Percentiles rank a stretch among this genome's conserved stretches.
These are phyloP conservation scores for Balansia obtecta DNA, from an alignment of 2,329 filamentous ascomycete species.

Conservation along the genomic window DNA sequence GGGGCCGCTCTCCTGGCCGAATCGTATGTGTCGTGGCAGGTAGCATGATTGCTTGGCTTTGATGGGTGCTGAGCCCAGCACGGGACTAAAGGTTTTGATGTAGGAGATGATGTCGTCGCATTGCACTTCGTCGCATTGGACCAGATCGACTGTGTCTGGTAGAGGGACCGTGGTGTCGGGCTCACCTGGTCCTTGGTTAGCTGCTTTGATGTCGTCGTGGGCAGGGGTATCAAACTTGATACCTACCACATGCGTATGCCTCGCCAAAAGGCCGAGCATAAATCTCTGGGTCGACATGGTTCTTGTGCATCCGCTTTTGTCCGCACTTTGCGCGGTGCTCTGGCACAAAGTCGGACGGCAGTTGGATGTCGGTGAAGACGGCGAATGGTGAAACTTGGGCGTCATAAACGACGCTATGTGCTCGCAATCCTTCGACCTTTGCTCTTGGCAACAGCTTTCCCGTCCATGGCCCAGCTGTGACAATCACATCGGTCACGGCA, in stretches of 20 bases:
- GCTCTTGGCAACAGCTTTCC: constrained; percentile 42
- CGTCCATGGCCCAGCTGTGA: constrained; percentile 52
- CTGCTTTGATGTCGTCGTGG: not conserved
- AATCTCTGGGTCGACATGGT: constrained; percentile 75
- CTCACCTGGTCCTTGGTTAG: constrained; percentile 37
- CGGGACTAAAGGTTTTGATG: constrained; percentile 51
- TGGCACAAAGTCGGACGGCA: constrained; percentile 52
- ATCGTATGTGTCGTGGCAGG: constrained; percentile 60
- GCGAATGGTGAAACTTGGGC: constrained; percentile 59
- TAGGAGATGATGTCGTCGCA: constrained; percentile 83
- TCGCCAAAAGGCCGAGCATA: constrained; percentile 83
- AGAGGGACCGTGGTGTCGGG: constrained; percentile 66
- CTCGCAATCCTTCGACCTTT: constrained; percentile 45
- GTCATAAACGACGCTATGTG: constrained; percentile 54
- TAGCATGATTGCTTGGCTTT: constrained; percentile 83
- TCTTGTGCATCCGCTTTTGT: constrained; percentile 41
- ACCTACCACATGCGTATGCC: constrained; percentile 77
- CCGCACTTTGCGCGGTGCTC: constrained; percentile 33
- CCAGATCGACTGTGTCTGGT: constrained; percentile 62
- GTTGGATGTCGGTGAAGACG: constrained; percentile 74
- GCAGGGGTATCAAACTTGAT: not conserved
- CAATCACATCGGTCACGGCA: constrained; percentile 40
- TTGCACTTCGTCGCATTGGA: constrained; percentile 59
- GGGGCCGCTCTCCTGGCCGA: constrained; percentile 52
- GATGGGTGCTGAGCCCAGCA: constrained; percentile 56